Conservation (phyloP, 805 yeast species). For the Kodamaea jinghongensis region DNA sequence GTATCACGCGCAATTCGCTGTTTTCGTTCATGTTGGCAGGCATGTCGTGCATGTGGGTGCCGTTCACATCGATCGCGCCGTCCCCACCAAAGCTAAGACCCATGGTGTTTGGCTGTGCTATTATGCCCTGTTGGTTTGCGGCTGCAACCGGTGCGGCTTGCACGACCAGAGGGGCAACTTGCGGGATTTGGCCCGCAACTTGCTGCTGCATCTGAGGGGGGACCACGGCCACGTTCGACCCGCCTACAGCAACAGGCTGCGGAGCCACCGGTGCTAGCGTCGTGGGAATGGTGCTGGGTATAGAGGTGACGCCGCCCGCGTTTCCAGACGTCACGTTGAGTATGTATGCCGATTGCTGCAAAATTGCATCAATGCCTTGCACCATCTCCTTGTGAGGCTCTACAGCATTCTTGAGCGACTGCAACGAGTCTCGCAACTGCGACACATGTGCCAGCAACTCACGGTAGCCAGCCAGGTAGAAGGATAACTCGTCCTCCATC, state of each 20-base stretch:
- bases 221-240: conserved; percentile 2
- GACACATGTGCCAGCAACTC: conserved; percentile 57
- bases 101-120: no score
- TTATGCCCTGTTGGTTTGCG: no score
- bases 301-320: conserved; percentile 24
- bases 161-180: background rate
- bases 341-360: conserved; percentile 32
- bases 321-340: conserved; percentile 25
- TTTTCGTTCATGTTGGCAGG: conserved; percentile 5
- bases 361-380: conserved; percentile 14
- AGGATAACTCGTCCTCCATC: conserved; percentile 75
- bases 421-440: conserved; percentile 57
- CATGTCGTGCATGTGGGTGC: conserved; percentile 9
- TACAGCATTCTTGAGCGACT: conserved; percentile 46
- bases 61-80: conserved; percentile 1
- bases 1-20: conserved; percentile 22
- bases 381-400: conserved; percentile 45
- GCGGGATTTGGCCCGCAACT: background rate
- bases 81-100: background rate
- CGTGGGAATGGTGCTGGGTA: conserved; percentile 41
- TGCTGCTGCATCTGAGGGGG: conserved; percentile 5
- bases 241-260: background rate
- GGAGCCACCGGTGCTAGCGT: conserved; percentile 19
- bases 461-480: conserved; percentile 68
- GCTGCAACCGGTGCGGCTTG: no score